A percentile compares a stretch with the other conserved stretches of the same genome.
Evolutionary conservation across 2,329 filamentous ascomycete species (phyloP).

Genomic region (Apiospora sp.): DNA sequence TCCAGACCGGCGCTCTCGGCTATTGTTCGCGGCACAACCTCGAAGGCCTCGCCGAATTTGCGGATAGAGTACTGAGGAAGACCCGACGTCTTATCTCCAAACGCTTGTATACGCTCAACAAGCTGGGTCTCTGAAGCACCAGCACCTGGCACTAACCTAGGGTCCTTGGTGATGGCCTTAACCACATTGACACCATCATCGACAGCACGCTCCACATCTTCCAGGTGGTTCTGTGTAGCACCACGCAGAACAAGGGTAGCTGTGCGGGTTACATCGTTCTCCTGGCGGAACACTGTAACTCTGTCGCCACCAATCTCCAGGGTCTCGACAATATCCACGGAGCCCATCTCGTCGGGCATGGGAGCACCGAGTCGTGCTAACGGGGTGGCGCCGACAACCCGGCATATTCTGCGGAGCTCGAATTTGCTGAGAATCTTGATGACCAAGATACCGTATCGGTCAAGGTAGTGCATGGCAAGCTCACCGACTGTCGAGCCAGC

Average conservation of each 20-base stretch:
- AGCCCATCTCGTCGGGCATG: constrained; percentile 99
- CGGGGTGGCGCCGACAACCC: constrained; percentile 96
- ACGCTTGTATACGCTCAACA: constrained; percentile 87
- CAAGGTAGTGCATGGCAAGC: constrained; percentile 95
- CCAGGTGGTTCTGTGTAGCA: constrained; percentile 96
- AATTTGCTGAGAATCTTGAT: constrained; percentile 99
- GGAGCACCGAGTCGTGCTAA: constrained; percentile 93
- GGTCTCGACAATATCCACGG: constrained; percentile 93
- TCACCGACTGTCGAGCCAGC: constrained; percentile 95
- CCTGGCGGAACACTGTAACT: constrained; percentile 97
- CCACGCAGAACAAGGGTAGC: constrained; percentile 94
- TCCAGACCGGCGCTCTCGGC: constrained; percentile 96
- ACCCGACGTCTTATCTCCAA: constrained; percentile 91
- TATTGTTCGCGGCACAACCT: constrained; percentile 92
- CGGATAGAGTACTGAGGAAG: constrained; percentile 96
- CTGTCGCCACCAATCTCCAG: constrained; percentile 97
- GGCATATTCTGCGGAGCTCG: constrained; percentile 91
- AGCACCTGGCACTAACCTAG: constrained; percentile 89
- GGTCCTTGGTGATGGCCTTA: constrained; percentile 95
- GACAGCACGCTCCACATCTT: constrained; percentile 95
- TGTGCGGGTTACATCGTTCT: constrained; percentile 89
- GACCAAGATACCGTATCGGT: constrained; percentile 93
- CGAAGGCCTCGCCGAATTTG: constrained; percentile 97
- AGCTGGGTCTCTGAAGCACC: constrained; percentile 95
- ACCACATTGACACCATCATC: constrained; percentile 98